Base-by-base conservation (phyloP, 768 basidiomycete genomes). In the Fistulinella prunicolor region DNA sequence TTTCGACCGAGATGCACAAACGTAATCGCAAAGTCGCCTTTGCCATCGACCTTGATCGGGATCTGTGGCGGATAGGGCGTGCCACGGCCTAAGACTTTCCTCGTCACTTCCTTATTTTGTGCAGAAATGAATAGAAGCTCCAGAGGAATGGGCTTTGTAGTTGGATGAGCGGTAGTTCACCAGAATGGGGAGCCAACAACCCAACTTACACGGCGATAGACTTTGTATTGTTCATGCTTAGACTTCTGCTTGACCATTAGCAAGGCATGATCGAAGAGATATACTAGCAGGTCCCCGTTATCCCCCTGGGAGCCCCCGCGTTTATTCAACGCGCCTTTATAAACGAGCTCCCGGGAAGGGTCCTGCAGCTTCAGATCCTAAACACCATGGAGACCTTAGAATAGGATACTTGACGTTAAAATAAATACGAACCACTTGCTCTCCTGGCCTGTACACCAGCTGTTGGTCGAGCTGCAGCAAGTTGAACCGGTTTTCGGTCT, bases 401-500 rank as follows among this genome's bases (percentile, higher is more conserved):
- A 29, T 22, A 12, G 14, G 45, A n/a, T 9, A 22, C 35, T 36
- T 1, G 32, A 38, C 24, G 30, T 32, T 32, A 16, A 46, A 44
- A 38, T 21, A 48, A 22, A 44, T 22, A 75, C 88, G 62, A 53
- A 94, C 92, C 66, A 94, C 89, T 67, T 86, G 78, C 63, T 98
- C 95, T 41, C 90, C 91, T 7, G 85, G 90, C 50, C 87, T 81
- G 70, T 94, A 97, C 30, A 87, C 73, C 34, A 99, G 72, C 70
- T 97, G 94, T 62, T 88, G 85, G 59, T 96, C 92, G 30, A 99
- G 76, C 69, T 99, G 95, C 44, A 91, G 73, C 45, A 99, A 74
- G 65, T 96, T 96, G 73, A 98, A 97, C 50, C 94, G 76, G 63
- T 97, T 98, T 72, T 98, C 96, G 35, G 92, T 83, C 72, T 87